These are phyloP conservation scores for Phaeosphaeria sp. DNA, from an alignment of 2,329 filamentous ascomycete species.

Conservation along the genomic window DNA sequence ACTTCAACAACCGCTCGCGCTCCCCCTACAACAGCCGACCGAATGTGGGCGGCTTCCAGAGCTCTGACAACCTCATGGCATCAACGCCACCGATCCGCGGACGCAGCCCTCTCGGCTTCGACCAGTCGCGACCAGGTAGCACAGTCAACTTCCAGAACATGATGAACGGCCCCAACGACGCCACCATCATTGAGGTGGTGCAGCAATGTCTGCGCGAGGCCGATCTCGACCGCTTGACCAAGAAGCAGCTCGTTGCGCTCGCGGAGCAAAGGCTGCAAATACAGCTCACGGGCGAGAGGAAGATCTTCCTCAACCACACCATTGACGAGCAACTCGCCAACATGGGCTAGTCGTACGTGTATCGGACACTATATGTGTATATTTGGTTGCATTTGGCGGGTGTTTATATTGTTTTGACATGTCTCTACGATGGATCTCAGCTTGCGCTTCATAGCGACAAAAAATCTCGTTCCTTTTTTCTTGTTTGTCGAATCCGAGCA, in stretches of 20 bases:
- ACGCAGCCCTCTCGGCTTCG: slow-evolving; percentile 59
- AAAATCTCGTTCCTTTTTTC: slow-evolving; percentile 1
- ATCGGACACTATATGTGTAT: slow-evolving; percentile 19
- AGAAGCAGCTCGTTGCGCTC: slow-evolving; percentile 87
- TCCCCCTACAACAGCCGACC: slow-evolving; percentile 49
- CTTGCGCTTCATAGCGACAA: slow-evolving; percentile 1
- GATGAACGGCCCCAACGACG: slow-evolving; percentile 74
- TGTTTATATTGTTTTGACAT: slow-evolving; percentile 5
- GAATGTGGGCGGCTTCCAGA: slow-evolving; percentile 53
- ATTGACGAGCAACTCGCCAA: slow-evolving; percentile 93
- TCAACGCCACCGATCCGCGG: slow-evolving; percentile 47
- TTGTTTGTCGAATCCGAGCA: not conserved
- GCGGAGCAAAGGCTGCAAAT: slow-evolving; percentile 94
- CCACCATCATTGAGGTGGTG: slow-evolving; percentile 82
- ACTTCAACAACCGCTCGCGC: slow-evolving; percentile 22
- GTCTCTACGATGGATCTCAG: slow-evolving; percentile 17
- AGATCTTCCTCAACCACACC: slow-evolving; percentile 87
- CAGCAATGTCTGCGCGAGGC: slow-evolving; percentile 83
- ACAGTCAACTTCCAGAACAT: slow-evolving; percentile 66
- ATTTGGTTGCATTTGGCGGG: slow-evolving; percentile 2
- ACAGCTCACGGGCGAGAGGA: slow-evolving; percentile 83
- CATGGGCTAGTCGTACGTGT: slow-evolving; percentile 67
- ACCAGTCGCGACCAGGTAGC: slow-evolving; percentile 59
- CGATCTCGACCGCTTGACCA: slow-evolving; percentile 95
- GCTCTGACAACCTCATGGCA: slow-evolving; percentile 50